A percentile compares a stretch with the other conserved stretches of the same genome.
Conservation (phyloP, 2,329 filamentous ascomycete species). For the Aspergillus candidus region DNA sequence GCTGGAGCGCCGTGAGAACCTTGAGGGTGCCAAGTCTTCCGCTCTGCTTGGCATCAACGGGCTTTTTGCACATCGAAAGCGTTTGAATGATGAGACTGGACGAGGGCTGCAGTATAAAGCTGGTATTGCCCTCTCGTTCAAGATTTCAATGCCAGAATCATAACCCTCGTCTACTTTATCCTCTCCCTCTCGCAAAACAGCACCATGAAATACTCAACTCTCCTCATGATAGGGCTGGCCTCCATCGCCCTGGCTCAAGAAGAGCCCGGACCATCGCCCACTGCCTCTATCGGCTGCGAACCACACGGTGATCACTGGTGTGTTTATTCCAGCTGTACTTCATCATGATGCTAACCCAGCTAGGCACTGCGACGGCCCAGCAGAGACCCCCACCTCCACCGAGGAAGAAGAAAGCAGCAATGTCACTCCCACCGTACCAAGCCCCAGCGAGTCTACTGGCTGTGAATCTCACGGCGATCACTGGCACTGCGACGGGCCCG, state of each 20-base stretch:
- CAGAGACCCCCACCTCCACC: constrained; percentile 6
- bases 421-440: constrained; percentile 11
- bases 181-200: neutral
- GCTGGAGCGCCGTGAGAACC: constrained; percentile 11
- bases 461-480: constrained; percentile 19
- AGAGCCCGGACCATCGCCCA: constrained; percentile 26
- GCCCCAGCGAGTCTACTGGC: constrained; percentile 18
- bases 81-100: neutral
- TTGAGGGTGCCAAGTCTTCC: constrained; percentile 17
- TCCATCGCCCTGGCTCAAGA: constrained; percentile 13
- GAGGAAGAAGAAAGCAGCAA: neutral
- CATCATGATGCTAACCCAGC: neutral
- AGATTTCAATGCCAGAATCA: too few species aligned
- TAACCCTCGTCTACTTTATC: too few species aligned
- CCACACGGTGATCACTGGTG: constrained; percentile 26
- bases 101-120: neutral
- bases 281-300: constrained; percentile 22
- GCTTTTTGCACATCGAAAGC: neutral
- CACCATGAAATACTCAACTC: constrained; percentile 16
- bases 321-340: neutral
- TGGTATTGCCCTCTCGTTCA: neutral
- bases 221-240: constrained; percentile 15
- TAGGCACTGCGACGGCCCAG: constrained; percentile 28
- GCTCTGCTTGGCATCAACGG: constrained; percentile 12
- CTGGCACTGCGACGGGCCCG: constrained; percentile 18